Evolutionary conservation across 2,329 filamentous ascomycete genomes (phyloP).

Genomic region (Botrytis sinoallii): DNA sequence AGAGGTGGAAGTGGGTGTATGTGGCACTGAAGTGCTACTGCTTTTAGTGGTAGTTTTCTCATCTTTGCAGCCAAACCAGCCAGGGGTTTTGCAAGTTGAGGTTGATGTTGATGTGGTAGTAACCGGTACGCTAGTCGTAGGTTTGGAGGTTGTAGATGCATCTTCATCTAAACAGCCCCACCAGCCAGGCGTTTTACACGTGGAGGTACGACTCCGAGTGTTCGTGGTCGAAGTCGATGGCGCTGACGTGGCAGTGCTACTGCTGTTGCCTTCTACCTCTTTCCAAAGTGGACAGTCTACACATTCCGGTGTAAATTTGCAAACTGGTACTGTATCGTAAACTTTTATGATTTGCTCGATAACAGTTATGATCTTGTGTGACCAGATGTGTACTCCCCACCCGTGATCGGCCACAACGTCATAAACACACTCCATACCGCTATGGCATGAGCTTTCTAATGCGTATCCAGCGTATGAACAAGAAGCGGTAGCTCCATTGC

Average conservation of each 20-base stretch:
- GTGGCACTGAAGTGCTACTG: constrained; percentile 31
- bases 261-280: constrained; percentile 70
- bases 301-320: constrained; percentile 73
- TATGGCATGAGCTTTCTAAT: constrained; percentile 89
- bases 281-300: constrained; percentile 92
- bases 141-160: constrained; percentile 31
- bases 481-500: constrained; percentile 82
- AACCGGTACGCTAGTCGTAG: constrained; percentile 26
- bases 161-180: constrained; percentile 50
- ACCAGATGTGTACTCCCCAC: constrained; percentile 87
- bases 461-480: constrained; percentile 94
- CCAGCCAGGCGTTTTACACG: constrained; percentile 90
- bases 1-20: constrained; percentile 15
- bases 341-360: constrained; percentile 83
- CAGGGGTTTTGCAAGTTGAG: constrained; percentile 44
- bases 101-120: constrained; percentile 30
- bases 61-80: constrained; percentile 51
- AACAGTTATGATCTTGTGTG: constrained; percentile 84
- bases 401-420: constrained; percentile 89
- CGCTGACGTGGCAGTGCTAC: constrained; percentile 62
- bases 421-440: constrained; percentile 82
- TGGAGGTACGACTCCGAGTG: constrained; percentile 71
- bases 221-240: constrained; percentile 48
- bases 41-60: constrained; percentile 44
- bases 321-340: constrained; percentile 78